Conservation (phyloP, 305 asterid species). For the Solanum chacoense region DNA sequence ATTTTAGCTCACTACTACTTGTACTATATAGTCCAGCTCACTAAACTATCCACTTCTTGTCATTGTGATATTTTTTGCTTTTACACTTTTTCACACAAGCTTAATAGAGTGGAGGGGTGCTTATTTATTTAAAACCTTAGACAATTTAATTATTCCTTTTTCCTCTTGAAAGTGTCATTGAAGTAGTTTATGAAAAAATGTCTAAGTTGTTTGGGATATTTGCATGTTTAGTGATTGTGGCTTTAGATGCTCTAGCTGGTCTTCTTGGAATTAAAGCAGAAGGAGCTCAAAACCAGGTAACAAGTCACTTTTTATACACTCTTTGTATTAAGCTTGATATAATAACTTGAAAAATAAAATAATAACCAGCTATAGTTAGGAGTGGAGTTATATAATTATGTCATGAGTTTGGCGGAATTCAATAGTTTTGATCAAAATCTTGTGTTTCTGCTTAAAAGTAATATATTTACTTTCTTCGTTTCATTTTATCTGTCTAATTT, state of each 20-base stretch:
- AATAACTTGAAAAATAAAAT: not conserved
- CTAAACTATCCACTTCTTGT: not conserved
- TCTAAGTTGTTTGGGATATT: slow-evolving; percentile 36
- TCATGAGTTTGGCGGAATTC: not conserved
- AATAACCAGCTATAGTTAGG: not conserved
- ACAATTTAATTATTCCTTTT: not conserved
- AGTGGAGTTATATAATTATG: not conserved
- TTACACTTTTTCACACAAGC: not conserved
- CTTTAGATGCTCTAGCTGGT: slow-evolving; percentile 61
- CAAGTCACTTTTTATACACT: not conserved
- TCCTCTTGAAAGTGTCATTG: not conserved
- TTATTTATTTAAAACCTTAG: not conserved
- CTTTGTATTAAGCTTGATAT: not conserved
- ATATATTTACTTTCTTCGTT: not conserved
- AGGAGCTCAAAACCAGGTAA: slow-evolving; percentile 66
- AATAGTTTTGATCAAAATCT: not conserved
- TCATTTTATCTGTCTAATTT: too few species aligned
- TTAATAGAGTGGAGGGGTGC: not conserved
- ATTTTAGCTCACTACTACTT: not conserved
- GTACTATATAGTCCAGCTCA: not conserved
- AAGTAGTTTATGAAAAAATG: slow-evolving; percentile 24
- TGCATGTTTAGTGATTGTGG: slow-evolving; percentile 53
- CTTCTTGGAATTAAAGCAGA: slow-evolving; percentile 75
- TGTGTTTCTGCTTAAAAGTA: not conserved
- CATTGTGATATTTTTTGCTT: not conserved